Evolutionary conservation across 2,329 filamentous ascomycete species (phyloP).

Genomic region (Alternaria incomplexa): DNA sequence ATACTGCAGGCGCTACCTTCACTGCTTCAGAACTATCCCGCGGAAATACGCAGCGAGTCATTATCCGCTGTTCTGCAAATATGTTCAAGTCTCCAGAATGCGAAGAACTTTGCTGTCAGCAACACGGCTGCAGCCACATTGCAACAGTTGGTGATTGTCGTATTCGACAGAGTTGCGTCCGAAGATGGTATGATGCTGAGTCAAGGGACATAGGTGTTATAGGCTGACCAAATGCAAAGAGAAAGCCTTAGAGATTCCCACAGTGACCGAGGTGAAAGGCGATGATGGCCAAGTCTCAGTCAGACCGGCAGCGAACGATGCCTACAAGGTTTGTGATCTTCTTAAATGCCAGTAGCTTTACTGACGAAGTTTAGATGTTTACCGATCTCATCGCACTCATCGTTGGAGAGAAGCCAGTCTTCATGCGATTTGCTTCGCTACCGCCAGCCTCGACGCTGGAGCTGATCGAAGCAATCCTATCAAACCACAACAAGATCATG

Average conservation of each 20-base stretch:
- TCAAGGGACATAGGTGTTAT: neutral
- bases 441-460: conserved; percentile 86
- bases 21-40: conserved; percentile 86
- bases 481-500: conserved; percentile 84
- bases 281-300: conserved; percentile 70
- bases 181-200: conserved; percentile 72
- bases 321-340: conserved; percentile 66
- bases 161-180: conserved; percentile 86
- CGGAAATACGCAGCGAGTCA: conserved; percentile 79
- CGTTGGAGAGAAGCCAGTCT: conserved; percentile 82
- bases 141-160: conserved; percentile 88
- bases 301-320: conserved; percentile 80
- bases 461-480: conserved; percentile 87
- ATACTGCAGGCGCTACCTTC: conserved; percentile 91
- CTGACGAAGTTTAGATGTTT: conserved; percentile 66
- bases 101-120: conserved; percentile 91
- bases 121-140: conserved; percentile 96
- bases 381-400: conserved; percentile 88
- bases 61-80: conserved; percentile 85
- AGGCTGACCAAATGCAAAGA: conserved; percentile 30
- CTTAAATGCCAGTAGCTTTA: neutral
- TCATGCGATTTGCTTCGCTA: conserved; percentile 78
- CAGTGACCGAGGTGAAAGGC: conserved; percentile 70
- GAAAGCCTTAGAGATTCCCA: conserved; percentile 58
- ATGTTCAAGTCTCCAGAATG: conserved; percentile 87